Conservation (phyloP, 2,329 filamentous ascomycete species). For the Geoglossum cookeanum region DNA sequence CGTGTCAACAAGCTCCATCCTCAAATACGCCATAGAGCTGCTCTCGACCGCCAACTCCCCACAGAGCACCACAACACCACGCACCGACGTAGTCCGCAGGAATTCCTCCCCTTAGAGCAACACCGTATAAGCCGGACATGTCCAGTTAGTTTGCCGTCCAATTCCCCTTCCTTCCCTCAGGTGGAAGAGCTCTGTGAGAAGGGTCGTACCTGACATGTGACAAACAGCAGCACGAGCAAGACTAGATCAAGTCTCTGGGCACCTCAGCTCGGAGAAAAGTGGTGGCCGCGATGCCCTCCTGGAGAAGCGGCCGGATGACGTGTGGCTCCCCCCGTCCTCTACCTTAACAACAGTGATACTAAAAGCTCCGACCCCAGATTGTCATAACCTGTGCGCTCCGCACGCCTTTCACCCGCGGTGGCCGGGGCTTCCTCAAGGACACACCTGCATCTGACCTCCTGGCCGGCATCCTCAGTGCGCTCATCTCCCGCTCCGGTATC, state of each 20-base stretch:
- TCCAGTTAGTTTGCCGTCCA: neutral
- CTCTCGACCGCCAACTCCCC: too few species aligned
- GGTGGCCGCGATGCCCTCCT: slow-evolving; percentile 35
- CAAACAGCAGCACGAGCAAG: slow-evolving; percentile 2
- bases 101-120: neutral
- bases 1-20: too few species aligned
- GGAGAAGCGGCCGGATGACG: slow-evolving; percentile 48
- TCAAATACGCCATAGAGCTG: too few species aligned
- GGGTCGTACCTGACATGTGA: slow-evolving; percentile 1
- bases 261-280: slow-evolving; percentile 4
- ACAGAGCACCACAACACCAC: too few species aligned
- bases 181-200: neutral
- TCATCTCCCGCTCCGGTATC: slow-evolving; percentile 73
- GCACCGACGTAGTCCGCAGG: too few species aligned
- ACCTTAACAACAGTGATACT: too few species aligned
- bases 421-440: slow-evolving; percentile 91
- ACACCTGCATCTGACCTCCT: slow-evolving; percentile 74
- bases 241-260: slow-evolving; percentile 3
- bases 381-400: slow-evolving; percentile 87
- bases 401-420: slow-evolving; percentile 80
- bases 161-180: neutral
- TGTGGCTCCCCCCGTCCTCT: slow-evolving; percentile 17
- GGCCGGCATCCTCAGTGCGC: slow-evolving; percentile 58
- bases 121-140: neutral
- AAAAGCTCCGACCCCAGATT: slow-evolving; percentile 23